Evolutionary conservation across 805 yeast species (phyloP), one percentile per base, ranked within the genome.

Genomic region (Myxozyma lipomycoides): DNA sequence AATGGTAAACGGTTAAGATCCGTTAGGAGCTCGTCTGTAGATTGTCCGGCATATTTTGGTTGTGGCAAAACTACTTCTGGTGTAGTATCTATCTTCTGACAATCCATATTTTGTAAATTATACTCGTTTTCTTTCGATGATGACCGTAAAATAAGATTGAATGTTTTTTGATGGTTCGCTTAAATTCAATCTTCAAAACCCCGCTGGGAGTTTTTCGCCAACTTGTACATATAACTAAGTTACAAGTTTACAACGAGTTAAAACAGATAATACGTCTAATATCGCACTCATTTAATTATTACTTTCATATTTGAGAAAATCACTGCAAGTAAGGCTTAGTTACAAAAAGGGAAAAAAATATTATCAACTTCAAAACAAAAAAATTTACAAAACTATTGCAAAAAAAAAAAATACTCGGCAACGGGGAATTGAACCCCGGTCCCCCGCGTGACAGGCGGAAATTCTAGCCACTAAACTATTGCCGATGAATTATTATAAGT

Each of bases 1-100:
- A 93, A 85, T 6, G 98, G 98, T 65, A 88, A 70, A 62, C 86
- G 76, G 65, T 88, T 88, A 62, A 93, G 70, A 59, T 88, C 95
- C 17, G 73, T 70, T 71, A 86, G 73, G 21, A 89, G 81, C 56
- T 89, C 90, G 50, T 85, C 95, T 0, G 84, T 74, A 1, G 86
- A 69, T 62, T 85, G 44, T 22, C 25, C 42, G 12, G 30, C 51
- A 25, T 53, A 49, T 50, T 53, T 53, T 6, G 24, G 45, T 3
- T 32, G 44, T 7, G 57, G 57, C 4, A 55, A 49, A 4, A 40
- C 23, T 7, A 24, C 10, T 17, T 37, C 15, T 12, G 53, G 10
- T 17, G 19, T 23, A 12, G 45, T 39, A n/a, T n/a, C n/a, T n/a
- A n/a, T n/a, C 19, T 12, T 17, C 28, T 37, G 12, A 7, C 38